These are phyloP conservation scores for Thalassiosira oceanica DNA, from an alignment of 352 stramenopile species.

Conservation along the genomic window DNA sequence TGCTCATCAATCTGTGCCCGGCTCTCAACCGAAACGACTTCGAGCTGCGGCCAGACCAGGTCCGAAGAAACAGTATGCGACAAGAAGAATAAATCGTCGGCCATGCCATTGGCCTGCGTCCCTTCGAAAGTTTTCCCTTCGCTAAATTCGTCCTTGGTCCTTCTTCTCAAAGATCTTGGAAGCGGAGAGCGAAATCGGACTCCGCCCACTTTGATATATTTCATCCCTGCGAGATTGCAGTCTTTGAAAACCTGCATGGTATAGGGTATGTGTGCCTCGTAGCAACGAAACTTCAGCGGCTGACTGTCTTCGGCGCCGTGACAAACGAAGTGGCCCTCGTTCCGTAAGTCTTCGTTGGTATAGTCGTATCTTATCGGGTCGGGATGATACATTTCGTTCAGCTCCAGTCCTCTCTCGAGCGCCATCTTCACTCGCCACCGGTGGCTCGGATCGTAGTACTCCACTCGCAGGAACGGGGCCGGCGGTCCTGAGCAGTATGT, in stretches of 20 bases:
- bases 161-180: conserved; percentile 28
- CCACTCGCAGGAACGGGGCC: conserved; percentile 60
- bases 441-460: conserved; percentile 80
- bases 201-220: conserved; percentile 70
- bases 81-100: conserved; percentile 36
- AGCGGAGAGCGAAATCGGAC: conserved; percentile 60
- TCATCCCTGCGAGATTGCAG: conserved; percentile 77
- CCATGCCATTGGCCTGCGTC: background rate
- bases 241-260: conserved; percentile 85
- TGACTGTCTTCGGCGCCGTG: conserved; percentile 11
- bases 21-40: too few relatives aligned
- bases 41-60: conserved; percentile 20
- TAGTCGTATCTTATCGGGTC: conserved; percentile 50
- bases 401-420: conserved; percentile 72
- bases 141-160: conserved; percentile 37
- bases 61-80: conserved; percentile 22
- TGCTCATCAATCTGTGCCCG: conserved; percentile 1
- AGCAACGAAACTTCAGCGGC: conserved; percentile 75
- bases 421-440: conserved; percentile 77
- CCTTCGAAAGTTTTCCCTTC: background rate
- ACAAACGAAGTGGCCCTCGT: conserved; percentile 7
- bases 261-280: conserved; percentile 82
- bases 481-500: conserved; percentile 70
- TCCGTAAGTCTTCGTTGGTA: background rate
- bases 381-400: conserved; percentile 64